Base-by-base conservation (phyloP, 2,329 filamentous ascomycete genomes). In the Parafenestella ontariensis region DNA sequence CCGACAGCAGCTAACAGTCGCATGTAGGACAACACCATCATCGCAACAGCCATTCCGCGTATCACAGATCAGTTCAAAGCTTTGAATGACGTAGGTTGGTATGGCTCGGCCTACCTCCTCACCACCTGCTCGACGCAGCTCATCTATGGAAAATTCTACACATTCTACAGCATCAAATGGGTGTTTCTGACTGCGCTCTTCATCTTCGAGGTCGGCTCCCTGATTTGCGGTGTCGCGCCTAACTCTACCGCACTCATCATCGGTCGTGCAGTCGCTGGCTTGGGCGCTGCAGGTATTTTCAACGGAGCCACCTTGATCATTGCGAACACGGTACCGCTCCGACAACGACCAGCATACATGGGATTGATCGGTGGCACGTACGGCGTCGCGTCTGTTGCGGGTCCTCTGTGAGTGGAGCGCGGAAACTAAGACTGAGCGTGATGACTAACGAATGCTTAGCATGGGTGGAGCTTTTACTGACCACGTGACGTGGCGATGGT, bases 161-260 rank as follows among this genome's bases (percentile, higher is more conserved):
- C 78, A 26, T 80, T 76, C 69, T 81, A 79, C 61, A 70, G 65
- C 13, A 76, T 76, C 64, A 83, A 83, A 66, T 79, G 74, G 74
- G 69, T 79, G 39, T 82, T 77, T 63, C 58, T 83, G 8, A 56
- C 58, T 15, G 77, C 78, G 0, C 71, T 83, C 21, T 60, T 73
- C 54, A 77, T 82, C 64, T 84, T 84, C 66, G 81, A 83, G 62
- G 51, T 83, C 46, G 82, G 82, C 17, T 81, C 78, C n/a, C 70
- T 81, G 11, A 72, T 85, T 49, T 84, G 82, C 55, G 82, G 78
- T 59, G 75, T 78, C 24, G 81, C 82, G 7, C 81, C 81, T 11
- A 81, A 77, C 58, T 81, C 79, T 5, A 76, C 66, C 2, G 77
- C 81, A 15, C 67, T 85, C 29, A 83, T 85, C 61, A 70, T 83